Evolutionary conservation across 2,329 filamentous ascomycete species (phyloP).

Genomic region (Aspergillus sp.): DNA sequence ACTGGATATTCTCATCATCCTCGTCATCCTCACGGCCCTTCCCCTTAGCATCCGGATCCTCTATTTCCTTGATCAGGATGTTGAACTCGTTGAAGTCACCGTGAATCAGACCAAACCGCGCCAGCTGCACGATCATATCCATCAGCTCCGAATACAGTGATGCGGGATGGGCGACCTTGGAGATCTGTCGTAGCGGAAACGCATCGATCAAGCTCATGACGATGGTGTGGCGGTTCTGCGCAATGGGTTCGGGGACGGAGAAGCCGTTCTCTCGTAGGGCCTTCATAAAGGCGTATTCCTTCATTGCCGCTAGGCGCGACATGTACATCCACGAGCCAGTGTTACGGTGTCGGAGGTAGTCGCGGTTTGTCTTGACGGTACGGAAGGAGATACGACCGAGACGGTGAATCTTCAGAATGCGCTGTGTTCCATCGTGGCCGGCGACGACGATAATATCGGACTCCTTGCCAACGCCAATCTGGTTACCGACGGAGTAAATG

Average conservation of each 20-base stretch:
- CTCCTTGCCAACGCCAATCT: conserved; percentile 96
- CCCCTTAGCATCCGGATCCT: conserved; percentile 35
- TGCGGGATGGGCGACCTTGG: conserved; percentile 78
- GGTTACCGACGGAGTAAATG: conserved; percentile 89
- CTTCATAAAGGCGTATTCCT: conserved; percentile 93
- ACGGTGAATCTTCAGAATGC: conserved; percentile 92
- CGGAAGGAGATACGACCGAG: conserved; percentile 95
- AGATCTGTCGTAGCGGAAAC: conserved; percentile 86
- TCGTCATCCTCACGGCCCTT: conserved; percentile 37
- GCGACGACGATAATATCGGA: conserved; percentile 96
- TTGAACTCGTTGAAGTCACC: conserved; percentile 99
- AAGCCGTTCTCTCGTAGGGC: conserved; percentile 82
- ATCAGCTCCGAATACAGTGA: conserved; percentile 91
- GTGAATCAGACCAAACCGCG: conserved; percentile 86
- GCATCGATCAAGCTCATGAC: conserved; percentile 94
- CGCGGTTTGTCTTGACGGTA: conserved; percentile 91
- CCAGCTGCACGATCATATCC: conserved; percentile 77
- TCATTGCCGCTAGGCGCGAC: conserved; percentile 85
- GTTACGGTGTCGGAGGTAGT: conserved; percentile 82
- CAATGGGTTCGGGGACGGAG: conserved; percentile 81
- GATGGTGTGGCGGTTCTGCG: conserved; percentile 90
- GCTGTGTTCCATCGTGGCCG: conserved; percentile 71
- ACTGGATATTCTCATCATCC: conserved; percentile 47
- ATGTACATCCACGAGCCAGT: conserved; percentile 98
- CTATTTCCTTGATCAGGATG: conserved; percentile 82